Base-by-base conservation (phyloP, 2,329 filamentous ascomycete genomes). In the Pseudogymnoascus sp. region DNA sequence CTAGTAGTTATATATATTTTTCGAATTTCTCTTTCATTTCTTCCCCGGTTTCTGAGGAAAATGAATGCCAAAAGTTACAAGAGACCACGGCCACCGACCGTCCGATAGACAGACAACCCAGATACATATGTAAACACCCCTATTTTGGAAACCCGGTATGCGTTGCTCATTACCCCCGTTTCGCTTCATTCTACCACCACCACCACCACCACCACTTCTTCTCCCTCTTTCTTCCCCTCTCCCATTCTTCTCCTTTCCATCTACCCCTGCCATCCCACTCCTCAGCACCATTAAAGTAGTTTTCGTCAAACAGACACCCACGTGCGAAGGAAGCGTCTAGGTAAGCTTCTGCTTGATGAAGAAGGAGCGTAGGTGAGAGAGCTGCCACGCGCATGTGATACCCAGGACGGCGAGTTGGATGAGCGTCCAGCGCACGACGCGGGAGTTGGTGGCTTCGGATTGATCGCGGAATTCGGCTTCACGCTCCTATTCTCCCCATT, bases 321-420 rank as follows among this genome's bases (percentile, higher is more conserved):
- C 1, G 1, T 31, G 36, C 1, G 5, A n/a, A 16, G 57, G 41
- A 10, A 31, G 28, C 28, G 13, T 71, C 78, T 85, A 99, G 66
- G 95, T 98, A 76, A 99, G 87, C 84, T 99, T 99, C 82, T 98
- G 93, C 85, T 99, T 99, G 82, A 99, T 99, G 81, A 99, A 99
- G 85, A 99, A 99, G 57, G 90, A 90, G 71, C 95, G 85, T 72
- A 99, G 84, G 79, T 99, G 93, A 63, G 92, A 96, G 57, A 99
- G 82, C 78, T 99, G 95, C 95, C 95, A 99, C 67, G 92, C 90
- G 79, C 95, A 99, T 36, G 95, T 96, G 64, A 88, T 82, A 63
- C 88, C 90, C 63, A 99, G 82, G 39, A 98, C 86, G 62, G 87
- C 83, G 66, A 98, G 80, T 78, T 99, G 95, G 70, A 98, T 89